A percentile compares a stretch with the other conserved stretches of the same genome.
phyloP scores from a whole-genome alignment of 208 protist species.

The Trypanosoma rangeli region DNA sequence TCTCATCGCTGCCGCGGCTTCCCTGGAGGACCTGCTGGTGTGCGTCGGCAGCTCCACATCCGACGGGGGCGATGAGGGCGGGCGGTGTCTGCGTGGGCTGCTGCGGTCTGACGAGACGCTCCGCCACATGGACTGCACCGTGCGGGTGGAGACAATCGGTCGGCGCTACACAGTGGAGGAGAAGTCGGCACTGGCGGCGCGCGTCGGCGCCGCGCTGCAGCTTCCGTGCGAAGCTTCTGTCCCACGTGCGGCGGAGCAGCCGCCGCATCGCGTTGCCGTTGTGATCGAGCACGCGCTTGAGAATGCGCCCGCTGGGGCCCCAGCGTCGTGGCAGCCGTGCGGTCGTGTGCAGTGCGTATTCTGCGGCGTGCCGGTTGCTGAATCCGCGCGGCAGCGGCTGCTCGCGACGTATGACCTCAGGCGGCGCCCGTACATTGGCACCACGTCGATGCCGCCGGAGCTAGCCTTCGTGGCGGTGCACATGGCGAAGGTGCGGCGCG shows the following conservation, averaged over 20 bases:
- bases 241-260: background rate
- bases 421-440: slow-evolving; percentile 92
- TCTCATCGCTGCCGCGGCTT: slow-evolving; percentile 47
- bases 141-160: slow-evolving; percentile 70
- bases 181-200: slow-evolving; percentile 39
- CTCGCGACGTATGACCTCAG: slow-evolving; percentile 83
- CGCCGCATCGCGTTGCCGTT: slow-evolving; percentile 39
- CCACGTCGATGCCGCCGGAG: slow-evolving; percentile 96
- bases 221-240: background rate
- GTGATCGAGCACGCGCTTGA: slow-evolving; percentile 61
- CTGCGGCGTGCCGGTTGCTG: slow-evolving; percentile 35
- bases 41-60: background rate
- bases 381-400: slow-evolving; percentile 41
- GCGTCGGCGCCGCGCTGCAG: background rate
- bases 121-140: background rate
- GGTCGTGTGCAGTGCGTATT: slow-evolving; percentile 53
- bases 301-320: slow-evolving; percentile 38
- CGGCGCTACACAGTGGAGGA: slow-evolving; percentile 53
- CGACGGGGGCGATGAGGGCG: background rate
- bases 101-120: background rate
- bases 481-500: slow-evolving; percentile 54
- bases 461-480: slow-evolving; percentile 93
- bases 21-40: slow-evolving; percentile 45
- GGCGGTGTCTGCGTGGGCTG: background rate
- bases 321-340: slow-evolving; percentile 29